Percentiles rank a stretch among this genome's conserved stretches.
These are phyloP conservation scores for Saccharomycopsis hybrid DNA, from an alignment of 1,139 yeast genomes.

Conservation along the genomic window DNA sequence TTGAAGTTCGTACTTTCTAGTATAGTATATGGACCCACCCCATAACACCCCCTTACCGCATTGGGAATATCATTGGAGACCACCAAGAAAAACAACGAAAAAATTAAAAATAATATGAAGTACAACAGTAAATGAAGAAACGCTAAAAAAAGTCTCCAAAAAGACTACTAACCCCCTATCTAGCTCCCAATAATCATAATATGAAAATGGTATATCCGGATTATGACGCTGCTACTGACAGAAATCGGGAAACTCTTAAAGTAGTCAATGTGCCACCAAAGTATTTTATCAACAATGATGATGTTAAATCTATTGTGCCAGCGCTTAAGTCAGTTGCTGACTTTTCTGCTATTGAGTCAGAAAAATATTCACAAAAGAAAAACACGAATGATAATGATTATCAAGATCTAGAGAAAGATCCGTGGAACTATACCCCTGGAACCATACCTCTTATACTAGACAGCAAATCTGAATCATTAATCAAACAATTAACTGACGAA, in stretches of 20 bases:
- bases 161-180: too few relatives aligned
- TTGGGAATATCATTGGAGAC: too few relatives aligned
- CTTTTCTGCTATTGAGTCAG: too few relatives aligned
- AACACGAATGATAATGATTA: neutral
- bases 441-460: slow-evolving; percentile 12
- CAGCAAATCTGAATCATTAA: neutral
- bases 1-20: too few relatives aligned
- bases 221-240: neutral
- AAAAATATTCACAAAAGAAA: neutral
- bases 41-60: too few relatives aligned
- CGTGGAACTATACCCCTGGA: slow-evolving; percentile 9
- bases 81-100: neutral
- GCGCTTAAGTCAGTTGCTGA: slow-evolving; percentile 4
- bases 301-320: slow-evolving; percentile 15
- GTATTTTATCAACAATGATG: slow-evolving; percentile 8
- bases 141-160: too few relatives aligned
- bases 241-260: neutral
- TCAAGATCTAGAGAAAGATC: neutral
- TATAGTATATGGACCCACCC: too few relatives aligned
- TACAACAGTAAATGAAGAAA: neutral
- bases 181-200: too few relatives aligned
- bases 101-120: neutral
- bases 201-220: neutral
- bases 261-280: slow-evolving; percentile 10
- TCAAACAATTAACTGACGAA: slow-evolving; percentile 9